Evolutionary conservation across 1,284 basidiomycete genomes (phyloP).

Genomic region (Irpex lacteus): DNA sequence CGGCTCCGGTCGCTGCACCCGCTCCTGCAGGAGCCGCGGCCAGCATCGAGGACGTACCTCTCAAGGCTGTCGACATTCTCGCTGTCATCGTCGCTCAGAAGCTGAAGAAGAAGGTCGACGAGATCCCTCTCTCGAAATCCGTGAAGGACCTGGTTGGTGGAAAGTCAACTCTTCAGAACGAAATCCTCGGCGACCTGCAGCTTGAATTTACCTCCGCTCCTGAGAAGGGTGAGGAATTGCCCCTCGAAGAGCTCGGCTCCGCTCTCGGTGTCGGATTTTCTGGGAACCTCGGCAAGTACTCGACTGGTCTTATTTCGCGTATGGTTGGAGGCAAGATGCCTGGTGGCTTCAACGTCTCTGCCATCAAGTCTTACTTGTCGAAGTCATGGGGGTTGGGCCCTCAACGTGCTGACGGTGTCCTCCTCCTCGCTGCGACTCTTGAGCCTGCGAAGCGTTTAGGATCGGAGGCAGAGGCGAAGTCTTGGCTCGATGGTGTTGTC

Average conservation of each 20-base stretch:
- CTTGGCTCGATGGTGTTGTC: constrained; percentile 90
- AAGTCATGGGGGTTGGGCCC: constrained; percentile 95
- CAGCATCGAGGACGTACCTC: constrained; percentile 84
- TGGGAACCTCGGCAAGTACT: constrained; percentile 93
- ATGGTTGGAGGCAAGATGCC: constrained; percentile 97
- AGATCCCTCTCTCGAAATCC: constrained; percentile 90
- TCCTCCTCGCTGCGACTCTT: constrained; percentile 87
- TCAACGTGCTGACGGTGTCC: constrained; percentile 85
- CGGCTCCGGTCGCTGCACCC: constrained; percentile 42
- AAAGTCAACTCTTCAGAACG: constrained; percentile 97
- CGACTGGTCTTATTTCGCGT: constrained; percentile 88
- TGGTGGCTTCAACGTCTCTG: constrained; percentile 95
- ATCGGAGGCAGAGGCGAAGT: constrained; percentile 89
- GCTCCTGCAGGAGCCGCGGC: constrained; percentile 63
- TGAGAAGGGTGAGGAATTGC: constrained; percentile 97
- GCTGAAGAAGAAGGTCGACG: constrained; percentile 91
- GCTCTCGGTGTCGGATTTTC: constrained; percentile 81
- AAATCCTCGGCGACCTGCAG: constrained; percentile 92
- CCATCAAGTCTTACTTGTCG: constrained; percentile 86
- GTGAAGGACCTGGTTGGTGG: constrained; percentile 99
- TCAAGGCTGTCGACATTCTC: constrained; percentile 91
- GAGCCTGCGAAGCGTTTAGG: constrained; percentile 94
- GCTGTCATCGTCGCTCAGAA: constrained; percentile 94
- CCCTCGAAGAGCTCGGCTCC: constrained; percentile 92
- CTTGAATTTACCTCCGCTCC: constrained; percentile 89